A percentile compares a stretch with the other conserved stretches of the same genome.
phyloP scores from a whole-genome alignment of 1,139 yeast species.

The Pichia sp. region DNA sequence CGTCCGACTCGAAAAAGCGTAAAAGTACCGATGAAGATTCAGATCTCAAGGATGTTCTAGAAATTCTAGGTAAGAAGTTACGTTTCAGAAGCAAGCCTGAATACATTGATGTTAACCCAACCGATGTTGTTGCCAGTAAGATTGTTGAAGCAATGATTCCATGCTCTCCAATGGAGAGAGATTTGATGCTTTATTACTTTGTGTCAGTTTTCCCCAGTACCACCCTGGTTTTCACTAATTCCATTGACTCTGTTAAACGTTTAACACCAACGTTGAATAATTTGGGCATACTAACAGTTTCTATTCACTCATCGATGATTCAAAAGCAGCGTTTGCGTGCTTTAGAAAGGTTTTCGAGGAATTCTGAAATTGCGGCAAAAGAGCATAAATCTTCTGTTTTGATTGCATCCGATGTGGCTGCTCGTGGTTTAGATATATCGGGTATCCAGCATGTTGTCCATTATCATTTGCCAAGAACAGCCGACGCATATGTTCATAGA shows the following conservation, averaged over 20 bases:
- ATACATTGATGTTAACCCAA: constrained; percentile 83
- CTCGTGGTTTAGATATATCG: constrained; percentile 94
- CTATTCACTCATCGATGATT: constrained; percentile 90
- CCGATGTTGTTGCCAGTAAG: constrained; percentile 68
- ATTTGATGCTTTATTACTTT: constrained; percentile 83
- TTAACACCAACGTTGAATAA: constrained; percentile 69
- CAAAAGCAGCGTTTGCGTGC: constrained; percentile 89
- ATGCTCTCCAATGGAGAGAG: constrained; percentile 88
- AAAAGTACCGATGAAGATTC: constrained; percentile 42
- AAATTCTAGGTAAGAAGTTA: constrained; percentile 52
- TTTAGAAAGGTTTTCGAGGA: constrained; percentile 65
- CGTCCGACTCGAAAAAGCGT: constrained; percentile 31
- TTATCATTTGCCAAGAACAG: constrained; percentile 91
- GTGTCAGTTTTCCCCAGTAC: constrained; percentile 82
- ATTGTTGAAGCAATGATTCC: constrained; percentile 85
- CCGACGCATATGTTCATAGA: constrained; percentile 91
- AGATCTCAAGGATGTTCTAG: constrained; percentile 37
- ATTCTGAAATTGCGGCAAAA: constrained; percentile 42
- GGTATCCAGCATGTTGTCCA: constrained; percentile 91
- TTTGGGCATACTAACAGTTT: constrained; percentile 67
- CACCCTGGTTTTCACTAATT: constrained; percentile 86
- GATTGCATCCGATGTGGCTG: constrained; percentile 96
- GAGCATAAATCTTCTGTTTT: constrained; percentile 59
- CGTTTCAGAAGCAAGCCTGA: constrained; percentile 56
- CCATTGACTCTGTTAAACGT: constrained; percentile 89